Conservation (phyloP, 2,329 filamentous ascomycete species). For the Taxawa tesnikishii region DNA sequence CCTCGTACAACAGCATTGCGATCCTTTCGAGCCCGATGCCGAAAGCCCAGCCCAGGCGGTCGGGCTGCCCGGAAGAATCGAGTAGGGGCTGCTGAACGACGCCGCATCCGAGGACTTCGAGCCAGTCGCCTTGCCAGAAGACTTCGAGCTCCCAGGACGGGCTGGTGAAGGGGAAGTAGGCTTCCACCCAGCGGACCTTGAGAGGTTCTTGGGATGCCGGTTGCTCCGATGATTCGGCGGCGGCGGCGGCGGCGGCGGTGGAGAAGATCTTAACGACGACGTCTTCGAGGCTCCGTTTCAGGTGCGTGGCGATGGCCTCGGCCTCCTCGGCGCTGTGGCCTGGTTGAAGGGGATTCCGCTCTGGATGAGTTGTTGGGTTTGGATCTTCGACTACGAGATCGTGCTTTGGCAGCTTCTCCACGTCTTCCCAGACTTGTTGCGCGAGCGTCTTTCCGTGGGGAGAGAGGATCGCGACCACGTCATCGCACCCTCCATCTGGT, state of each 20-base stretch:
- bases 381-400: constrained; percentile 69
- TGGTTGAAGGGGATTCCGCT: constrained; percentile 72
- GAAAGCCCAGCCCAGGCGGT: constrained; percentile 85
- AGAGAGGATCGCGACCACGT: constrained; percentile 67
- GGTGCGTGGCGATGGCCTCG: constrained; percentile 68
- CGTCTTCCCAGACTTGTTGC: constrained; percentile 55
- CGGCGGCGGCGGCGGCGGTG: constrained; percentile 55
- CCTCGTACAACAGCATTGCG: constrained; percentile 93
- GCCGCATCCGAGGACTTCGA: constrained; percentile 89
- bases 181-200: constrained; percentile 85
- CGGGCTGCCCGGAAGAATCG: constrained; percentile 60
- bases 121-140: constrained; percentile 87
- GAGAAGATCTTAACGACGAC: constrained; percentile 86
- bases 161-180: constrained; percentile 94
- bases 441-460: constrained; percentile 42
- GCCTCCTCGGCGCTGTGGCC: constrained; percentile 63
- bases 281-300: constrained; percentile 79
- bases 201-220: constrained; percentile 40
- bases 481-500: constrained; percentile 94
- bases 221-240: constrained; percentile 33
- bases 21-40: constrained; percentile 89
- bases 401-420: constrained; percentile 61
- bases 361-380: constrained; percentile 62
- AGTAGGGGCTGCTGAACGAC: constrained; percentile 76
- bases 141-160: constrained; percentile 96